Evolutionary conservation across 352 stramenopile genomes (phyloP), one percentile per base, ranked within the genome.

Genomic region (Peronosclerospora sorghi): DNA sequence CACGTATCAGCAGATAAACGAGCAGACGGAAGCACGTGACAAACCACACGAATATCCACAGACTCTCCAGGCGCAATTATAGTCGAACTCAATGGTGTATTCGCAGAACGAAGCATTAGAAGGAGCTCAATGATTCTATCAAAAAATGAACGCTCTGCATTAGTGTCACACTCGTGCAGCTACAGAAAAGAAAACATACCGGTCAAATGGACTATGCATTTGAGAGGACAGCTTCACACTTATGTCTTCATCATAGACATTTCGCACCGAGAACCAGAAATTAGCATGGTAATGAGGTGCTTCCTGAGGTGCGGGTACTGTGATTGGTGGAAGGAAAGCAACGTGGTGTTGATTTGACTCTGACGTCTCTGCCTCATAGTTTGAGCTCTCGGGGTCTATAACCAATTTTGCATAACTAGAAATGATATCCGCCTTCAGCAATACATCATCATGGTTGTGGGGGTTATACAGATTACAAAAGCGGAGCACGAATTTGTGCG

Each of bases 231-330:
- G 44, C 32, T 77, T 78, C 17, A 94, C 67, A 23, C 44, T 70
- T 32, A 94, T 45, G 14, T 89, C 79, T 67, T 90, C 77, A 35
- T 94, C 82, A 51, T 86, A 92, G 20, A 94, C 68, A 49, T 94
- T 94, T 41, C 68, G 72, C 15, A 94, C 32, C 13, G 73, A 83
- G 49, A 90, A 87, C 82, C 82, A 87, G 38, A 91, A 88, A 47
- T 66, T 89, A 4, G 69, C 67, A 35, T 67, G 72, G 14, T 80
- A 55, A 1, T 53, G 66, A n/a, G 60, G 52, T 17, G 54, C 43
- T 35, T 91, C 77, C 14, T 64, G 49, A 9, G 59, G 52, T 17
- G 78, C 73, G 15, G 82, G 82, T 5, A 92, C 64, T 5, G 69
- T 81, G 2, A 92, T 53, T 32, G 78, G 77, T 26, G 79, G 73